A percentile compares a stretch with the other conserved stretches of the same genome.
Conservation (phyloP, 2,329 filamentous ascomycete species). For the Mycosphaerella sp. region DNA sequence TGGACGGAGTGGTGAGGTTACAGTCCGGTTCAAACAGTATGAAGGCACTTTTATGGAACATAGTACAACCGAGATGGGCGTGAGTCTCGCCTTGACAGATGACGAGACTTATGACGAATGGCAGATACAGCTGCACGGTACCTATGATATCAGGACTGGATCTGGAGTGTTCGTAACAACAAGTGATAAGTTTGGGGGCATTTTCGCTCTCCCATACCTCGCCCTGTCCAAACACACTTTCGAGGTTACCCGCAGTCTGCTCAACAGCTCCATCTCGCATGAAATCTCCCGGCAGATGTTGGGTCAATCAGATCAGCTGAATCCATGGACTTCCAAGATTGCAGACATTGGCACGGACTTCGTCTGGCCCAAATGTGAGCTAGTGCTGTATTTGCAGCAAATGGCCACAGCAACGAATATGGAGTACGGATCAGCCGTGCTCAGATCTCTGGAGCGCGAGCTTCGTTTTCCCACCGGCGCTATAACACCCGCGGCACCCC, state of each 20-base stretch:
- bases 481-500: conserved; percentile 45
- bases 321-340: conserved; percentile 70
- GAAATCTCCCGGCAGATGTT: conserved; percentile 60
- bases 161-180: conserved; percentile 77
- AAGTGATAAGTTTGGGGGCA: conserved; percentile 85
- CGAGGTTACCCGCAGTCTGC: conserved; percentile 44
- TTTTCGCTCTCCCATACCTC: conserved; percentile 83
- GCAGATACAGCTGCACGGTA: conserved; percentile 73
- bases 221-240: conserved; percentile 54
- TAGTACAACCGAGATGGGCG: conserved; percentile 62
- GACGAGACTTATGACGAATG: conserved; percentile 64
- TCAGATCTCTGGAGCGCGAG: conserved; percentile 53
- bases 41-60: conserved; percentile 37
- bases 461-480: conserved; percentile 54
- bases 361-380: conserved; percentile 74
- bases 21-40: conserved; percentile 59
- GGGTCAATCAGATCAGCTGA: conserved; percentile 47
- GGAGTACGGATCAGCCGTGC: conserved; percentile 27
- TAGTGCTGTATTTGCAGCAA: conserved; percentile 77
- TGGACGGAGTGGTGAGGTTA: conserved; percentile 60
- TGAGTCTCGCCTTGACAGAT: conserved; percentile 66
- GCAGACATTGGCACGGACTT: conserved; percentile 49
- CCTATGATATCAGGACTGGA: conserved; percentile 79
- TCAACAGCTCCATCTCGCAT: conserved; percentile 66
- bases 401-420: conserved; percentile 25